Conservation (phyloP, 1,284 basidiomycete genomes). For the Trametes pubescens region DNA sequence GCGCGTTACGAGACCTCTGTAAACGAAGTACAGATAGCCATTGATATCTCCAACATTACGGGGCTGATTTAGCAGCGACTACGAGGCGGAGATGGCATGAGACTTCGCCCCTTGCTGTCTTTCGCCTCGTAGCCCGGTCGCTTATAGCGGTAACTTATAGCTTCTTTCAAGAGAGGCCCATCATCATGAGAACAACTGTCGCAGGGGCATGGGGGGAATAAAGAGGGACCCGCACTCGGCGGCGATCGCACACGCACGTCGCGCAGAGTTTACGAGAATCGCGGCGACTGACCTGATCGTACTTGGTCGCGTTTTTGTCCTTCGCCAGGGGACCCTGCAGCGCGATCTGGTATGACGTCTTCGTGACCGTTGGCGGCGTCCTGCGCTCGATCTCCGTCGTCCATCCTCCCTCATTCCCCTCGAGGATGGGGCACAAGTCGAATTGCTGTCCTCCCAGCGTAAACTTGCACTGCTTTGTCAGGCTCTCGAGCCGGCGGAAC, state of each 20-base stretch:
- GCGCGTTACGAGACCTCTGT: too few species aligned
- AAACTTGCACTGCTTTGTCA: conserved; percentile 41
- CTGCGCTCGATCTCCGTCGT: conserved; percentile 33
- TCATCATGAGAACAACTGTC: too few species aligned
- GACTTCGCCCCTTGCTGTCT: too few species aligned
- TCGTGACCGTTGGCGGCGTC: conserved; percentile 45
- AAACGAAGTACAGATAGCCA: too few species aligned
- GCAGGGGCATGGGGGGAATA: neutral
- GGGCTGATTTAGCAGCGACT: too few species aligned
- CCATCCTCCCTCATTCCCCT: conserved; percentile 35
- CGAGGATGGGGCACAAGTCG: conserved; percentile 44
- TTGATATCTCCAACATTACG: too few species aligned
- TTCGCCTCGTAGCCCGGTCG: too few species aligned
- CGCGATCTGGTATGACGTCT: conserved; percentile 41
- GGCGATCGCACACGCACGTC: neutral
- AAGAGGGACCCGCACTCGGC: neutral
- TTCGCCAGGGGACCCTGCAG: conserved; percentile 39
- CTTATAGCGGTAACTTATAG: too few species aligned
- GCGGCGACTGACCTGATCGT: conserved; percentile 41
- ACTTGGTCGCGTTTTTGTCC: conserved; percentile 32
- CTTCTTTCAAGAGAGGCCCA: too few species aligned
- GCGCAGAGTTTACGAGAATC: neutral
- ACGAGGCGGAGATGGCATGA: too few species aligned
- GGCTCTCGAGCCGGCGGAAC: conserved; percentile 29
- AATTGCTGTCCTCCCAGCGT: conserved; percentile 36